Evolutionary conservation across 1,139 yeast species (phyloP).

Genomic region (Yamadazyma buinensis): DNA sequence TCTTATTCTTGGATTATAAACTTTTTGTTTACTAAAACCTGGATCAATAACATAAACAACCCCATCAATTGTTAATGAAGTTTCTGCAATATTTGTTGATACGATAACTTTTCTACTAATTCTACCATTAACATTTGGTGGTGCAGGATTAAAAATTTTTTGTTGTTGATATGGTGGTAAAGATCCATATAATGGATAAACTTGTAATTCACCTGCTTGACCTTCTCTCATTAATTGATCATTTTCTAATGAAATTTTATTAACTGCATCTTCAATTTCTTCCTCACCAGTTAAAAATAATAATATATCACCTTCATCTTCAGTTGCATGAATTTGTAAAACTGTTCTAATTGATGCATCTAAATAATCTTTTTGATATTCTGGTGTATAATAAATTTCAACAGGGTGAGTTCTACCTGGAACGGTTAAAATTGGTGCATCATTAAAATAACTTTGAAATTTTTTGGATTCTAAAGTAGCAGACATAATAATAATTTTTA

Average conservation of each 20-base stretch:
- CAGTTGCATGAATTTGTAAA: constrained; percentile 93
- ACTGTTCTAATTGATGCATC: constrained; percentile 96
- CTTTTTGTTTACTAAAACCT: constrained; percentile 94
- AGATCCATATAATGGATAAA: constrained; percentile 93
- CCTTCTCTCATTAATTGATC: constrained; percentile 87
- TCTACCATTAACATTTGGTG: constrained; percentile 66
- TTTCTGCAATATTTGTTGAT: constrained; percentile 97
- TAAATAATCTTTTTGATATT: constrained; percentile 88
- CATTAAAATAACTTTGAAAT: constrained; percentile 83
- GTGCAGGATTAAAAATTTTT: constrained; percentile 88
- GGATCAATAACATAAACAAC: constrained; percentile 97
- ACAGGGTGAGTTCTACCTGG: constrained; percentile 99
- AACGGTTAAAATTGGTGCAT: constrained; percentile 92
- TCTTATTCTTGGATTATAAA: constrained; percentile 92
- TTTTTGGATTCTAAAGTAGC: constrained; percentile 98
- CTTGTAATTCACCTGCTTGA: constrained; percentile 82
- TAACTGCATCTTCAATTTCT: constrained; percentile 95
- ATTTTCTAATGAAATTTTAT: constrained; percentile 81
- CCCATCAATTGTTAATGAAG: constrained; percentile 96
- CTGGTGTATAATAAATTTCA: constrained; percentile 94
- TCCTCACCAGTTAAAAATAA: constrained; percentile 95
- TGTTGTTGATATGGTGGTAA: constrained; percentile 95
- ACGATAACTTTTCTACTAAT: constrained; percentile 93
- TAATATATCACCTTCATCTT: constrained; percentile 87
- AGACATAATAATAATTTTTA: constrained; percentile 92